Evolutionary conservation across 768 basidiomycete genomes (phyloP), one percentile per base, ranked within the genome.

Genomic region (Lentinula lateritia): DNA sequence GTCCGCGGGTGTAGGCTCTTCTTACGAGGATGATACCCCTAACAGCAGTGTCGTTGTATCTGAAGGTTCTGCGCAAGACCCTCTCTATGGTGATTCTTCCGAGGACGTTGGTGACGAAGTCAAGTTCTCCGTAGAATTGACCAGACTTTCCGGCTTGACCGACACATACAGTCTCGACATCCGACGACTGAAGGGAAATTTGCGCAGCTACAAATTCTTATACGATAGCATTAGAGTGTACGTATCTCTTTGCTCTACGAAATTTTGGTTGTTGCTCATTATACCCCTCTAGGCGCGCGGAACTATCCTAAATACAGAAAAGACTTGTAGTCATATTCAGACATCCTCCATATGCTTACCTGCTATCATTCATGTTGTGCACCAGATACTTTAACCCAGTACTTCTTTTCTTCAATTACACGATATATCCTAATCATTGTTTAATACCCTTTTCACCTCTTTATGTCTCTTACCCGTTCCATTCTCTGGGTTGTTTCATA

Each of bases 101-200:
- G 84, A 90, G 66, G 97, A 98, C 69, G 84, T 85, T 18, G 94
- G 94, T 35, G 96, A 96, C 67, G 97, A 98, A 85, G 93, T 99
- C 66, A 86, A 92, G 66, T 98, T 98, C 79, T 92, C 87, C 12
- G 90, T 98, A 64, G 97, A 99, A 77, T 75, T 99, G 64, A 98
- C 96, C 52, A 79, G 91, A 67, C 80, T 99, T 68, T 90, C 93
- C 73, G 85, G 93, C 64, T 80, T 98, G 68, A 92, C 88, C 66
- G 92, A 93, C 70, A 92, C 95, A 50, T 95, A 89, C 73, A 90
- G 89, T 74, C 80, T 98, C 67, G 95, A 98, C 75, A 89, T 98
- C 70, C 85, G 95, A 68, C 77, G 97, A 65, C 71, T 98, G 69
- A 95, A 96, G 73, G 97, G 97, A 34, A 92, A 92, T 71, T 77